Conservation (phyloP, 768 basidiomycete genomes). For the Tephrocybe sp. region DNA sequence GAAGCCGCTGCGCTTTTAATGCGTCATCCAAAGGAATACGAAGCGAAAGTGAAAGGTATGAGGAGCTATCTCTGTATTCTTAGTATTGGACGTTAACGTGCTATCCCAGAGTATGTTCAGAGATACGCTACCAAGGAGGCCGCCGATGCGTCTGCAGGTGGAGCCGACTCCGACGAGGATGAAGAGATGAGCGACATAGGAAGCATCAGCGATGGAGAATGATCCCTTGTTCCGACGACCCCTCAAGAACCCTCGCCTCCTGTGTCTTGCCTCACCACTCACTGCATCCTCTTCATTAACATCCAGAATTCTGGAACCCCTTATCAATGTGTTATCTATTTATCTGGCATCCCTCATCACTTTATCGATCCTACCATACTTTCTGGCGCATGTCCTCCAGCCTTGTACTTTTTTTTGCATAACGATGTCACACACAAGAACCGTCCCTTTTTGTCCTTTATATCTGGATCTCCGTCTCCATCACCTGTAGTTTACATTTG, state of each 20-base stretch:
- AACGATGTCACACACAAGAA: conserved; percentile 1
- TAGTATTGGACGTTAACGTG: neutral
- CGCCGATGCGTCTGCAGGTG: conserved; percentile 67
- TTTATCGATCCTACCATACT: conserved; percentile 5
- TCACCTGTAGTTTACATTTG: conserved; percentile 20
- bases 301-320: conserved; percentile 2
- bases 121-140: conserved; percentile 90
- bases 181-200: conserved; percentile 88
- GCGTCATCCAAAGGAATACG: conserved; percentile 96
- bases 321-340: conserved; percentile 17
- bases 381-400: conserved; percentile 4
- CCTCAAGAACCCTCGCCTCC: conserved; percentile 1
- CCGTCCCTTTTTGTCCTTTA: conserved; percentile 9
- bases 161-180: conserved; percentile 68
- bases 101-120: conserved; percentile 87
- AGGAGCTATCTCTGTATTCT: neutral
- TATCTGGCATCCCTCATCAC: conserved; percentile 16
- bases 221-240: conserved; percentile 17
- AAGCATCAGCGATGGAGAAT: conserved; percentile 74
- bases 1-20: conserved; percentile 96
- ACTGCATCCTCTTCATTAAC: conserved; percentile 13
- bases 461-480: conserved; percentile 11
- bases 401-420: conserved; percentile 15
- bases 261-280: conserved; percentile 4
- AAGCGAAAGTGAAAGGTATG: conserved; percentile 87